phyloP scores from a whole-genome alignment of 345 rosid genomes.

The Passiflora organensis region DNA sequence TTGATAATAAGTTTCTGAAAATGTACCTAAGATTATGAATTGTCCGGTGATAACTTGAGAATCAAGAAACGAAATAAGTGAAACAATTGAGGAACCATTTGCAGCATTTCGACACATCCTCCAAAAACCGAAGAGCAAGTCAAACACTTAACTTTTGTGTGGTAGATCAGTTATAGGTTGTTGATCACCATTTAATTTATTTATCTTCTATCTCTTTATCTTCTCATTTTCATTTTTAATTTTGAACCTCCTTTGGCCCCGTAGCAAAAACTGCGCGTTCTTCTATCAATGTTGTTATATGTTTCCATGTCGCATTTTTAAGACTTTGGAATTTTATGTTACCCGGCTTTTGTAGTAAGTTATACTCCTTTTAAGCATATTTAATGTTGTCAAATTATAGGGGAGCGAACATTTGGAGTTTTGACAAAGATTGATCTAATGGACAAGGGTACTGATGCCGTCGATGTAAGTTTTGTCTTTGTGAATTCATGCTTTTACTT shows the following conservation, averaged over 20 bases:
- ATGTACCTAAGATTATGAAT: too few relatives aligned
- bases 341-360: neutral
- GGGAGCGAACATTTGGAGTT: conserved; percentile 89
- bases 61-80: too few relatives aligned
- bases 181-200: neutral
- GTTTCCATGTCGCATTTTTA: neutral
- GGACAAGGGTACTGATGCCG: conserved; percentile 96
- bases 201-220: neutral
- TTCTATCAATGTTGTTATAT: neutral
- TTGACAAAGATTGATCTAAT: conserved; percentile 88
- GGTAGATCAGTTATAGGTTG: too few relatives aligned
- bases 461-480: conserved; percentile 64
- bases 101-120: too few relatives aligned
- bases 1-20: too few relatives aligned
- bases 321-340: neutral
- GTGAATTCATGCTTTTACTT: neutral
- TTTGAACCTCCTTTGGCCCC: neutral
- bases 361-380: neutral
- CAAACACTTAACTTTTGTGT: too few relatives aligned
- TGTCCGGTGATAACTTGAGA: too few relatives aligned
- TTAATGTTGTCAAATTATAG: conserved; percentile 37
- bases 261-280: neutral
- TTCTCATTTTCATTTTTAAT: neutral
- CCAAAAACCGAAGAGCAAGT: too few relatives aligned
- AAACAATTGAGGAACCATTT: neutral